Evolutionary conservation across 2,329 filamentous ascomycete genomes (phyloP).

Genomic region (Fusarium pseudoanthophilum): DNA sequence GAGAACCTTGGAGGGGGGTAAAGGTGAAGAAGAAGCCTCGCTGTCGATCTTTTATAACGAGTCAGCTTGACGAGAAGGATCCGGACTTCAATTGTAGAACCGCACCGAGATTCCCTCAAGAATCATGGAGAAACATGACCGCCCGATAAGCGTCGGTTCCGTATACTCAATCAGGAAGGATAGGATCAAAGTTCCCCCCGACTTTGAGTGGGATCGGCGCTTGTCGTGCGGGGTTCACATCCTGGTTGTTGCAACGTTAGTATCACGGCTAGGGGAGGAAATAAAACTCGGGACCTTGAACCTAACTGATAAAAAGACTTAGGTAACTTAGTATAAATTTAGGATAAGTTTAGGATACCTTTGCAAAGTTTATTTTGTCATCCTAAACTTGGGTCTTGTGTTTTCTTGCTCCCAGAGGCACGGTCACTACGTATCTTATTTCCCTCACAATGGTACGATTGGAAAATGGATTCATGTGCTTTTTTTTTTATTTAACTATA

Average conservation of each 20-base stretch:
- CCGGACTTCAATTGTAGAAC: background rate
- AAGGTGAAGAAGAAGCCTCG: background rate
- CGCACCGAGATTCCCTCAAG: background rate
- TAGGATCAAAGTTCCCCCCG: background rate
- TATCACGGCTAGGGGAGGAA: too few relatives aligned
- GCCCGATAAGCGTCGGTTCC: background rate
- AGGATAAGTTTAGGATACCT: too few relatives aligned
- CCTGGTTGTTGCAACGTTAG: background rate
- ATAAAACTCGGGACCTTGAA: too few relatives aligned
- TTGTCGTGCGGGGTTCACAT: background rate
- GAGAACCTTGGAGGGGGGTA: background rate
- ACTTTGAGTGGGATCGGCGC: background rate
- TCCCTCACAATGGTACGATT: background rate
- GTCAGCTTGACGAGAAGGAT: background rate
- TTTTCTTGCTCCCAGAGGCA: too few relatives aligned
- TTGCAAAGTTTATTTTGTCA: too few relatives aligned
- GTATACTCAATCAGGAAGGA: constrained; percentile 14
- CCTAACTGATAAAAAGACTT: too few relatives aligned
- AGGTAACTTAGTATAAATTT: too few relatives aligned
- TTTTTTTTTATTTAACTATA: background rate
- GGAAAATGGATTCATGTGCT: background rate
- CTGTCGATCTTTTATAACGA: constrained; percentile 2
- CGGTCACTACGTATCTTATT: background rate
- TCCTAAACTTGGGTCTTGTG: too few relatives aligned
- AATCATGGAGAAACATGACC: background rate